phyloP scores from a whole-genome alignment of 1,139 yeast species.

The Fermentozyma sake region DNA sequence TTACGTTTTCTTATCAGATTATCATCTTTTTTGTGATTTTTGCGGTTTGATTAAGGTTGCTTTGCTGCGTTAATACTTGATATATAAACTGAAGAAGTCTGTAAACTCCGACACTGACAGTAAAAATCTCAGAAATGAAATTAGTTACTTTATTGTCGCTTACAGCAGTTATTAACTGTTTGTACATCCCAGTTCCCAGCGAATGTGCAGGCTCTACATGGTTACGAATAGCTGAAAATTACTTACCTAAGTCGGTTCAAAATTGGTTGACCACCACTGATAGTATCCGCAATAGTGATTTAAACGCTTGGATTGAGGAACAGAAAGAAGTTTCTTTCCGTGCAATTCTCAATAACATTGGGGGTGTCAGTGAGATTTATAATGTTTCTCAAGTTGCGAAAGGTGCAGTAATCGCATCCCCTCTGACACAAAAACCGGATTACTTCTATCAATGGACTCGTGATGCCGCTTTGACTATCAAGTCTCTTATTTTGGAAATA shows the following conservation, averaged over 20 bases:
- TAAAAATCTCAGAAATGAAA: too few species aligned
- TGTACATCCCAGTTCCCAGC: constrained; percentile 1
- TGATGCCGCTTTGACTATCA: constrained; percentile 81
- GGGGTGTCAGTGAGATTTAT: constrained; percentile 37
- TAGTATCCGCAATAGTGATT: constrained; percentile 18
- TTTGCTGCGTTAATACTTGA: too few species aligned
- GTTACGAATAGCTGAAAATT: not conserved
- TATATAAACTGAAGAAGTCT: too few species aligned
- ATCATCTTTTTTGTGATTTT: too few species aligned
- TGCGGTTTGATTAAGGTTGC: too few species aligned
- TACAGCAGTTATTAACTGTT: not conserved
- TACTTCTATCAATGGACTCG: constrained; percentile 90
- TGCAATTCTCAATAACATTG: constrained; percentile 59
- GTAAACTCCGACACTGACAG: too few species aligned
- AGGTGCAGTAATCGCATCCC: constrained; percentile 85
- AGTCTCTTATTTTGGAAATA: constrained; percentile 55
- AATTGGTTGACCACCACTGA: not conserved
- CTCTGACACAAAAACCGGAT: constrained; percentile 64
- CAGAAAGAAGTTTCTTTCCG: constrained; percentile 51
- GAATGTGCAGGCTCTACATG: not conserved
- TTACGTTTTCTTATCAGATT: too few species aligned
- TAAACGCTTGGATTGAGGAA: constrained; percentile 52
- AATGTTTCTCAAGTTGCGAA: constrained; percentile 38
- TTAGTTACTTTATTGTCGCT: too few species aligned
- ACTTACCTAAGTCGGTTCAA: not conserved